Evolutionary conservation across 257 asterid species (phyloP).

Genomic region (Nicotiana obtusifolia): DNA sequence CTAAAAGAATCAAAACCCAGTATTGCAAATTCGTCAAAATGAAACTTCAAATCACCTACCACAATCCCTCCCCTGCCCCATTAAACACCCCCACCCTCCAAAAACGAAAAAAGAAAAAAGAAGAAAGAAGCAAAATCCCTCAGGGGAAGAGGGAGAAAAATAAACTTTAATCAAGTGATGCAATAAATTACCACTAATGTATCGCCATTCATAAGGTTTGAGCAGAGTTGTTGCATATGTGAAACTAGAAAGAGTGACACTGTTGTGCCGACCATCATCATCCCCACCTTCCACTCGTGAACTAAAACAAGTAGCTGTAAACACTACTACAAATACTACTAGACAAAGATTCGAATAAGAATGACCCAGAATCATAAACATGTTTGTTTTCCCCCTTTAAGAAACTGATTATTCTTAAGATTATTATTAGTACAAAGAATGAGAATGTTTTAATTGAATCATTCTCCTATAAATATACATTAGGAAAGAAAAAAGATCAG

Average conservation of each 20-base stretch:
- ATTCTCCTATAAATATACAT: conserved; percentile 9
- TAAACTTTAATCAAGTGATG: conserved; percentile 1
- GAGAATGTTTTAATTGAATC: neutral
- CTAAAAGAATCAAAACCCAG: neutral
- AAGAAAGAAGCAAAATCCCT: conserved; percentile 10
- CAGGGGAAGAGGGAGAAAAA: neutral
- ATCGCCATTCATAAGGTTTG: conserved; percentile 81
- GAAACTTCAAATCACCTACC: neutral
- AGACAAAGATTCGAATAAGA: conserved; percentile 25
- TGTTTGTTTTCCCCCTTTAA: neutral
- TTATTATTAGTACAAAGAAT: neutral
- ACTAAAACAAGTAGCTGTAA: conserved; percentile 9
- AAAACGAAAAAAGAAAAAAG: neutral
- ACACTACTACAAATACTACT: conserved; percentile 23
- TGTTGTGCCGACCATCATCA: conserved; percentile 20
- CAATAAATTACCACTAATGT: conserved; percentile 52
- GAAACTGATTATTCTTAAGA: neutral
- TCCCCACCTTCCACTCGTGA: conserved; percentile 22
- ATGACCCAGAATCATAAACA: conserved; percentile 30
- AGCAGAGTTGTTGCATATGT: conserved; percentile 55
- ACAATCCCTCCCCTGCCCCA: neutral
- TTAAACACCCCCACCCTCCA: neutral
- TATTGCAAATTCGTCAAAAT: neutral
- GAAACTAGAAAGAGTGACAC: conserved; percentile 68
- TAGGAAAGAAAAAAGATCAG: neutral